phyloP scores from a whole-genome alignment of 2,329 filamentous ascomycete genomes.

The Colletotrichum tabaci region DNA sequence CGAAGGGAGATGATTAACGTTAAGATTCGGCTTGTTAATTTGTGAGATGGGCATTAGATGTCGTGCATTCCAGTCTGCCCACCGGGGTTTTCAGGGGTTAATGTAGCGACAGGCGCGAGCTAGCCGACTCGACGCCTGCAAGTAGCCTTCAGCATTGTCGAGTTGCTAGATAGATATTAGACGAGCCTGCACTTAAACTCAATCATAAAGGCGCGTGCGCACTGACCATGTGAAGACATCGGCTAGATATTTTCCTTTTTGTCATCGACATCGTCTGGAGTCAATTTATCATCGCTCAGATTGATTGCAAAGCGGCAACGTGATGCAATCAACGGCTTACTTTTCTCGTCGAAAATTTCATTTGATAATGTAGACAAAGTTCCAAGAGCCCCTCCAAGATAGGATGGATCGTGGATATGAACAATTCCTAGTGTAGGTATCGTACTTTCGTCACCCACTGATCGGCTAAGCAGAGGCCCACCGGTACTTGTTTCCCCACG shows the following conservation, averaged over 20 bases:
- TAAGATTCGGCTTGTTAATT: conserved; percentile 1
- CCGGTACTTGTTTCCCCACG: conserved; percentile 14
- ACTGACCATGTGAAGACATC: conserved; percentile 5
- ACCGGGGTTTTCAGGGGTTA: conserved; percentile 2
- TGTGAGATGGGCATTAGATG: conserved; percentile 7
- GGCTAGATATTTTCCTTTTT: not conserved
- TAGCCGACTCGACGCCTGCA: not conserved
- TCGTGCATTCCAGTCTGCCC: conserved; percentile 22
- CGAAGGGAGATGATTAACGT: not conserved
- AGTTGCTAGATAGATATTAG: not conserved
- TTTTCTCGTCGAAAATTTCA: not conserved
- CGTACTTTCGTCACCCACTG: not conserved
- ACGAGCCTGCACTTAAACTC: conserved; percentile 1
- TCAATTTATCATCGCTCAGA: not conserved
- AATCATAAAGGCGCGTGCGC: not conserved
- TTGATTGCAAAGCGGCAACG: not conserved
- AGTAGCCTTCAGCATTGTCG: not conserved
- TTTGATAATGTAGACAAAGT: not conserved
- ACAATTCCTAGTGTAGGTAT: not conserved
- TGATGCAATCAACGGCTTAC: not conserved
- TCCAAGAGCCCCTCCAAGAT: not conserved
- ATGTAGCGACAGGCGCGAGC: conserved; percentile 15
- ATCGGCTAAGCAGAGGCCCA: conserved; percentile 24
- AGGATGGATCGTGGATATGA: not conserved
- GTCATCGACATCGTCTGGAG: no score